Percentiles rank a stretch among this genome's conserved stretches.
phyloP scores from a whole-genome alignment of 306 rosid genomes.

The Adenanthera pavonina region DNA sequence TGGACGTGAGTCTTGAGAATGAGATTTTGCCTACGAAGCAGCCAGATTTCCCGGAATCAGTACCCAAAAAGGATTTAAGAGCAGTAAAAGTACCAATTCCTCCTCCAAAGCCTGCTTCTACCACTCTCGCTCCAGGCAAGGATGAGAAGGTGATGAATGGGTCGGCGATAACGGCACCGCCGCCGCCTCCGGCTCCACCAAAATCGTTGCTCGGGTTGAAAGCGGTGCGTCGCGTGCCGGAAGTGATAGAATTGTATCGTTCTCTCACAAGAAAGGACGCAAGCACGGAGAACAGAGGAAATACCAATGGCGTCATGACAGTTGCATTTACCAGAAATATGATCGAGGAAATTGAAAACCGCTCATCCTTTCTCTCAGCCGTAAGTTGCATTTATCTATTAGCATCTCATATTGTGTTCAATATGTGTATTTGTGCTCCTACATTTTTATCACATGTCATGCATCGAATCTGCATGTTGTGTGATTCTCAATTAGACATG shows the following conservation, averaged over 20 bases:
- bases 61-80: slow-evolving; percentile 48
- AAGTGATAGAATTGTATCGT: slow-evolving; percentile 84
- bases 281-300: slow-evolving; percentile 55
- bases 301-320: slow-evolving; percentile 58
- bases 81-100: slow-evolving; percentile 50
- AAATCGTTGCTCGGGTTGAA: slow-evolving; percentile 57
- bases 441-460: not conserved
- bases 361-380: slow-evolving; percentile 72
- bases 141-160: slow-evolving; percentile 49
- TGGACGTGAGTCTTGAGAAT: slow-evolving; percentile 47
- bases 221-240: slow-evolving; percentile 88
- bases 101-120: slow-evolving; percentile 58
- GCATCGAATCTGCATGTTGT: not conserved
- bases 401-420: not conserved
- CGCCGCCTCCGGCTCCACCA: slow-evolving; percentile 85
- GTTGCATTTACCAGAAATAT: slow-evolving; percentile 83
- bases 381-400: slow-evolving; percentile 53
- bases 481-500: not conserved
- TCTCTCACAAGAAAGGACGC: slow-evolving; percentile 75
- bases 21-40: slow-evolving; percentile 44
- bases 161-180: slow-evolving; percentile 55
- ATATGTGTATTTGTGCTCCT: not conserved
- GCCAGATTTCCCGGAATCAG: slow-evolving; percentile 48
- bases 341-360: slow-evolving; percentile 97
- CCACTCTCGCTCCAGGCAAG: slow-evolving; percentile 42